Evolutionary conservation across 208 protist species (phyloP).

Genomic region (Vickermania ingenoplastis): DNA sequence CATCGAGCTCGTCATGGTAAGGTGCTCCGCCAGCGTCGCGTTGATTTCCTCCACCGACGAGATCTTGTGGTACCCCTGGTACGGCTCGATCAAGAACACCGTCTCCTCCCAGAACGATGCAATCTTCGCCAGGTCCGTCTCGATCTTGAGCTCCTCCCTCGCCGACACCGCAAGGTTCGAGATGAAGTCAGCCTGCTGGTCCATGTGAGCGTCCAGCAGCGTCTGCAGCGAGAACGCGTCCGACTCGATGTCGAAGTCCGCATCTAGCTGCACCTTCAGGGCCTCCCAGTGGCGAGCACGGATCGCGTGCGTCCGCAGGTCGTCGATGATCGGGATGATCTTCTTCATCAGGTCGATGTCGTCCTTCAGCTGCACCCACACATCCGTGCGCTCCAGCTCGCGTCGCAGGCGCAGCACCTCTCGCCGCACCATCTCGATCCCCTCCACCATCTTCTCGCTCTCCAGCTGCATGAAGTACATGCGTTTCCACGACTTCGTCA

Average conservation of each 20-base stretch:
- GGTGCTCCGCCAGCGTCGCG: conserved; percentile 90
- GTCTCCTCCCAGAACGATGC: conserved; percentile 85
- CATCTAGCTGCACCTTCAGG: conserved; percentile 88
- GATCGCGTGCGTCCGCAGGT: conserved; percentile 93
- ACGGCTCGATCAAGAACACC: conserved; percentile 72
- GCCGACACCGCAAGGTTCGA: conserved; percentile 88
- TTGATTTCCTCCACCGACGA: conserved; percentile 90
- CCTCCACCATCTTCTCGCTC: conserved; percentile 89
- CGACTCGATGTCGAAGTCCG: conserved; percentile 86
- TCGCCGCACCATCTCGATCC: conserved; percentile 71
- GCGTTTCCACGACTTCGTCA: conserved; percentile 81
- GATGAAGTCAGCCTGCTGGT: conserved; percentile 92
- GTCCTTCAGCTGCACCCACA: conserved; percentile 88
- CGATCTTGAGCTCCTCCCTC: conserved; percentile 93
- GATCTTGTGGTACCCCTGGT: conserved; percentile 91
- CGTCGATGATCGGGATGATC: conserved; percentile 93
- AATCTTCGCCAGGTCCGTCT: conserved; percentile 90
- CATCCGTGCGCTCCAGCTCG: conserved; percentile 90
- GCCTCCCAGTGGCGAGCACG: conserved; percentile 90
- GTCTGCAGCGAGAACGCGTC: conserved; percentile 89
- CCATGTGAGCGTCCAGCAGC: conserved; percentile 91
- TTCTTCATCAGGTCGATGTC: conserved; percentile 94
- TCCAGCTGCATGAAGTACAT: conserved; percentile 88
- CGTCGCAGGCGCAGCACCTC: conserved; percentile 78
- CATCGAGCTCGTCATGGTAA: conserved; percentile 90